Conservation (phyloP, 768 basidiomycete species). For the Clavulina sp. region DNA sequence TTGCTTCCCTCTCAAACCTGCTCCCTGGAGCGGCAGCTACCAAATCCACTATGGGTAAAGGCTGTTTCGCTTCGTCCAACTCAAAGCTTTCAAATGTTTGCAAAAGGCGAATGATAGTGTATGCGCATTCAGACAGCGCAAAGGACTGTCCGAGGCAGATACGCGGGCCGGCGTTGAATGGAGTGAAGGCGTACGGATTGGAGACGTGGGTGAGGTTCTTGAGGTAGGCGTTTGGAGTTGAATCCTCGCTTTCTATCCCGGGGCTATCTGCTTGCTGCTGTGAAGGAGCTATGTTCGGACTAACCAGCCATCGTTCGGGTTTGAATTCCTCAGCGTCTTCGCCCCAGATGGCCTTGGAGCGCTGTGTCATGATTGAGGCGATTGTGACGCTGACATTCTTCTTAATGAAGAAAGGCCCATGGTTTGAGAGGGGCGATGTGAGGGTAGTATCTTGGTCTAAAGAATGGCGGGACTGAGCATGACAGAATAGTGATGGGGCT, state of each 20-base stretch:
- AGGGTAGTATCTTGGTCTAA: constrained; percentile 3
- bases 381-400: constrained; percentile 38
- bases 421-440: constrained; percentile 2
- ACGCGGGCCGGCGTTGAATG: neutral
- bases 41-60: neutral
- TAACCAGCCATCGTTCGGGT: constrained; percentile 55
- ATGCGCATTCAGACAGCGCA: constrained; percentile 60
- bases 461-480: constrained; percentile 11
- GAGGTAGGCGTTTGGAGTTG: constrained; percentile 16
- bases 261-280: neutral
- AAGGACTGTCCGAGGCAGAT: constrained; percentile 48
- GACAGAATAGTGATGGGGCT: constrained; percentile 23
- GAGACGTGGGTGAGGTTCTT: neutral
- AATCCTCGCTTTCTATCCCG: constrained; percentile 23
- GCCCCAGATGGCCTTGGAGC: constrained; percentile 55
- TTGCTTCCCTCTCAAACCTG: neutral
- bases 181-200: neutral
- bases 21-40: neutral
- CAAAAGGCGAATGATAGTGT: constrained; percentile 46
- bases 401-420: constrained; percentile 35
- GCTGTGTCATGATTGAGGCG: constrained; percentile 45
- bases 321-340: constrained; percentile 58
- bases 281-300: neutral
- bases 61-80: constrained; percentile 30
- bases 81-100: constrained; percentile 46